Evolutionary conservation across 192 early-diverging fungal species (phyloP), one percentile per base, ranked within the genome.

Genomic region (Podila epigama): DNA sequence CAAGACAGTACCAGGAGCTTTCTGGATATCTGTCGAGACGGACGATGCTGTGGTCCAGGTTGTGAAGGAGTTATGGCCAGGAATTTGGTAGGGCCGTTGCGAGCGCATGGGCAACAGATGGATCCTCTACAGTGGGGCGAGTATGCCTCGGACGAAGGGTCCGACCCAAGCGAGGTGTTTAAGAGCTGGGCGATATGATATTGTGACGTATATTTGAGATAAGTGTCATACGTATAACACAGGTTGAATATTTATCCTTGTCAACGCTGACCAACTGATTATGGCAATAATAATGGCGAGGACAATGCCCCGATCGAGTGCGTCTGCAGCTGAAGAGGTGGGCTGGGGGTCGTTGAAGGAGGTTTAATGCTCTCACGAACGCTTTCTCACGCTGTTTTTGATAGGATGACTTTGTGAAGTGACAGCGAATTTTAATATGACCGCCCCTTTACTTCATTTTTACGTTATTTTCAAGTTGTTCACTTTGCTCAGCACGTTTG

Each of bases 1-100:
- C 25, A 62, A 12, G 41, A 44, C 2, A 25, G 13, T 3, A n/a
- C 10, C n/a, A 44, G 13, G 18, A 62, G 42, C 10, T 62, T 33
- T 16, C 42, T 62, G 29, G 42, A 50, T 15, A 10, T 62, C 11
- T 62, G 60, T 20, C 32, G 28, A 32, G 60, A 44, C 15, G 27
- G 15, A 29, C 40, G 60, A 5, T 62, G 60, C 29, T 62, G 60
- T 62, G 60, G 60, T 3, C 44, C 60, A 44, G 28, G 18, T 3
- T 62, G 60, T 35, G 60, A 62, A 32, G 60, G 41, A 27, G 29
- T 62, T 27, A 51, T 62, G 60, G 18, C 28, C 16, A 27, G 60
- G 32, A 62, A 62, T 15, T 40, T 62, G 22, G 60, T 50, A 32
- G 60, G 60, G 15, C 16, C 29, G 13, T n/a, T 62, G 42, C 33